Conservation (phyloP, 164 flowering plant genomes). For the Magnolia kwangsiensis region DNA sequence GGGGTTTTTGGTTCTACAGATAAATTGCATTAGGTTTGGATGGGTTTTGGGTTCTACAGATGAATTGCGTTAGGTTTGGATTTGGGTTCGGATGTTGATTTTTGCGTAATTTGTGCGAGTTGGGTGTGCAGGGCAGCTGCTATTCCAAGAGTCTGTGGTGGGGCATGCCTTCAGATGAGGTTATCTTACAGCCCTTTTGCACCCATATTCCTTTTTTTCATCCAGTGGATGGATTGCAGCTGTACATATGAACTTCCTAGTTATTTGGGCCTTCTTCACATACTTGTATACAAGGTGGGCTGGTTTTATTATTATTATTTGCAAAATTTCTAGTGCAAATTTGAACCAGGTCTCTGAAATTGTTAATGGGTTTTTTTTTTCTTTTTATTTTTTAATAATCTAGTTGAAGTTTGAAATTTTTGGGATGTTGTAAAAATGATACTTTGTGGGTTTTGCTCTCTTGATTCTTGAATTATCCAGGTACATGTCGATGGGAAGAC, state of each 20-base stretch:
- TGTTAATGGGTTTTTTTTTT: not conserved
- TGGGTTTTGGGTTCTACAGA: not conserved
- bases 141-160: conserved; percentile 59
- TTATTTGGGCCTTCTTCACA: conserved; percentile 76
- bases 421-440: not conserved
- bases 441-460: not conserved
- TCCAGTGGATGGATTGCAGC: conserved; percentile 83
- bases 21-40: not conserved
- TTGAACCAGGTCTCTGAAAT: not conserved
- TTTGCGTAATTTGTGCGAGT: not conserved
- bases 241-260: conserved; percentile 67
- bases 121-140: conserved; percentile 65
- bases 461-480: conserved; percentile 1
- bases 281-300: conserved; percentile 74
- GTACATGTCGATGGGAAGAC: conserved; percentile 10
- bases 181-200: conserved; percentile 77
- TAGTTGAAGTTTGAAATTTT: not conserved
- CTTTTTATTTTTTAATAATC: not conserved
- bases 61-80: not conserved
- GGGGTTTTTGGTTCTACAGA: not conserved
- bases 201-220: conserved; percentile 56
- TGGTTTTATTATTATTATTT: not conserved
- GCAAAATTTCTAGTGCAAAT: not conserved
- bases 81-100: not conserved
- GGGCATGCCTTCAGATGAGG: conserved; percentile 68